phyloP scores from a whole-genome alignment of 108 stramenopile species.

The Nitzschia palea region DNA sequence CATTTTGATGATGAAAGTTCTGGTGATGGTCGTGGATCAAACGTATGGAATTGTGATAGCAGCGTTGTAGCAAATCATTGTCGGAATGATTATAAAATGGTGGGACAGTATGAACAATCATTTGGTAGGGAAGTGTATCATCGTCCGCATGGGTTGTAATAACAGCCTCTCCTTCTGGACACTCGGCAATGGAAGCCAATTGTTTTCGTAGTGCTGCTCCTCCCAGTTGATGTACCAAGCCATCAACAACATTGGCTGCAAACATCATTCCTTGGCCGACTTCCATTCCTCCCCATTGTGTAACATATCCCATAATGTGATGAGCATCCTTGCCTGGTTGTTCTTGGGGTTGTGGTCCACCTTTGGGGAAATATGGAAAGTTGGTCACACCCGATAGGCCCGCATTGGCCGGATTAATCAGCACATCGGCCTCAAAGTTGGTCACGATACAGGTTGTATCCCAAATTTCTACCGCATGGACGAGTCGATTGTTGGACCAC shows the following conservation, averaged over 20 bases:
- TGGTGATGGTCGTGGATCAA: slow-evolving; percentile 5
- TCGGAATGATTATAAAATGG: slow-evolving; percentile 50
- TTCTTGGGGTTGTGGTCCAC: slow-evolving; percentile 45
- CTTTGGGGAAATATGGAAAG: slow-evolving; percentile 77
- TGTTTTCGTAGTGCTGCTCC: slow-evolving; percentile 45
- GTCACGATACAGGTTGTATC: slow-evolving; percentile 76
- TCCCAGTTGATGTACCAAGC: slow-evolving; percentile 78
- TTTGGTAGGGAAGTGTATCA: slow-evolving; percentile 38
- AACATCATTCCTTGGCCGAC: slow-evolving; percentile 75
- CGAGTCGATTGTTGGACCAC: background rate
- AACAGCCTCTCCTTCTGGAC: slow-evolving; percentile 42
- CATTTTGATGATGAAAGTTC: slow-evolving; percentile 6
- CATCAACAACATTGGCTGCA: slow-evolving; percentile 66
- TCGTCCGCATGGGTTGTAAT: slow-evolving; percentile 38
- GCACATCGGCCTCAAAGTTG: slow-evolving; percentile 41
- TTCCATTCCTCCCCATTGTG: slow-evolving; percentile 85
- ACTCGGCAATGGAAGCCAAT: slow-evolving; percentile 2
- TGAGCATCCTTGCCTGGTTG: slow-evolving; percentile 42
- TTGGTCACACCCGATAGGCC: slow-evolving; percentile 59
- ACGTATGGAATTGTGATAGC: slow-evolving; percentile 34
- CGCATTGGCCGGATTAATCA: slow-evolving; percentile 76
- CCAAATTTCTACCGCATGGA: slow-evolving; percentile 57
- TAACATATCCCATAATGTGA: slow-evolving; percentile 70
- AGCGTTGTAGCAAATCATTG: slow-evolving; percentile 14
- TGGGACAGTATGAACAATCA: slow-evolving; percentile 64